Base-by-base conservation (phyloP, 352 stramenopile genomes). In the Phytopythium ostracodes region DNA sequence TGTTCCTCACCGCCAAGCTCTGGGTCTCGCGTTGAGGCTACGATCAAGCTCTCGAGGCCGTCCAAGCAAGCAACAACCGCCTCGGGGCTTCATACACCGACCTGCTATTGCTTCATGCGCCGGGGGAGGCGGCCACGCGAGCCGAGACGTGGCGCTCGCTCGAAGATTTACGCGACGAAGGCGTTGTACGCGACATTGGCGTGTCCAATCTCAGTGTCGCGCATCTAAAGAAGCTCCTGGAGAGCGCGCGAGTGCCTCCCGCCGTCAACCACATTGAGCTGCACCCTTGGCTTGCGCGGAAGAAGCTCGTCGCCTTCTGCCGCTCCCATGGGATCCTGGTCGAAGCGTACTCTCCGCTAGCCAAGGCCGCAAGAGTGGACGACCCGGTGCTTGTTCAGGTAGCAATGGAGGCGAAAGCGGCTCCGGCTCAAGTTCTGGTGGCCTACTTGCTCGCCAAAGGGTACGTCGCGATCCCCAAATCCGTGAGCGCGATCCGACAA, bases 1-100 rank as follows among this genome's bases (percentile, higher is more conserved):
- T 93, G 36, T 91, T 90, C 60, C 54, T 93, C 9, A 91, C 81
- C 6, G 85, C 72, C 38, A 93, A 93, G 67, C 71, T 91, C 17
- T 76, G 67, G 42, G 57, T 72, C 20, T 69, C 64, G 38, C 65
- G 73, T 29, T 88, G 81, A 67, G 77, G 71, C 17, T 89, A 86
- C 66, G 68, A 83, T 18, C 79, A 72, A 27, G 75, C 76, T 6
- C 73, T 80, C 40, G 62, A 47, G 27, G 73, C 63, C 1, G 67
- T 82, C 11, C 60, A 70, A 18, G 38, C 65, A n/a, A 77, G 76
- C 52, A 64, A 66, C 29, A 51, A 59, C 50, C 66, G 79, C 2
- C 69, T 92, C 12, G 71, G 73, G 25, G 53, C 77, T 17, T 66
- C 74, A 14, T 85, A 88, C 52, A 72, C 87, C 35, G 80, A 90